Evolutionary conservation across 1,139 yeast genomes (phyloP), one percentile per base, ranked within the genome.

Genomic region (Ashbya aceris): DNA sequence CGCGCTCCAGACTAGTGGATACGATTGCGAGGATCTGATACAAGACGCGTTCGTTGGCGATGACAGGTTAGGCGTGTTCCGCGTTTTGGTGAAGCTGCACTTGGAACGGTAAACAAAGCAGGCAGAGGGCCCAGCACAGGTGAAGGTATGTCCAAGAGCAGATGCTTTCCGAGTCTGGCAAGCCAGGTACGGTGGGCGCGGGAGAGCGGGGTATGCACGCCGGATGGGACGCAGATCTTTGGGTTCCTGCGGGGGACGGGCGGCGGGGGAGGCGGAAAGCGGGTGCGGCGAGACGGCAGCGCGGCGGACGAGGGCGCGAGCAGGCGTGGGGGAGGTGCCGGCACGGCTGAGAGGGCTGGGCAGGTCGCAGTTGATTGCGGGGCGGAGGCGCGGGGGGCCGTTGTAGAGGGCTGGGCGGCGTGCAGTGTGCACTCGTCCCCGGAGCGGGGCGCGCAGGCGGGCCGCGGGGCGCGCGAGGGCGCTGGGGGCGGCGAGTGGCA

Each of bases 121-220:
- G 6, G 11, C 11, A 29, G 31, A 12, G 31, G 31, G 13, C 13
- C 13, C 31, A 29, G 6, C 31, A n/a, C 31, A n/a, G 31, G 13
- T 20, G 29, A 34, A 17, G 37, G 20, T 33, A 34, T 34, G 37
- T 6, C 37, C 11, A 41, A 27, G 44, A 38, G 20, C 7, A 41
- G 38, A 27, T 39, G 40, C 11, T 41, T 39, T 23, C 44, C 39
- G 11, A 58, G 55, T 39, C 44, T 58, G n/a, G 46, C 60, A 41
- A 50, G 61, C 40, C 61, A 58, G 42, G 58, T 53, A 41, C 55
- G 55, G 45, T 58, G 62, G 62, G 39, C 55, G 36, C 52, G 49
- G 44, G 61, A 55, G 23, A 45, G 57, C 1, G 39, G 27, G 2
- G 27, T 45, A 2, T 46, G 49, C 6, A 45, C 46, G 28, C 47